Conservation (phyloP, 257 asterid genomes). For the Cruciata laevipes region DNA sequence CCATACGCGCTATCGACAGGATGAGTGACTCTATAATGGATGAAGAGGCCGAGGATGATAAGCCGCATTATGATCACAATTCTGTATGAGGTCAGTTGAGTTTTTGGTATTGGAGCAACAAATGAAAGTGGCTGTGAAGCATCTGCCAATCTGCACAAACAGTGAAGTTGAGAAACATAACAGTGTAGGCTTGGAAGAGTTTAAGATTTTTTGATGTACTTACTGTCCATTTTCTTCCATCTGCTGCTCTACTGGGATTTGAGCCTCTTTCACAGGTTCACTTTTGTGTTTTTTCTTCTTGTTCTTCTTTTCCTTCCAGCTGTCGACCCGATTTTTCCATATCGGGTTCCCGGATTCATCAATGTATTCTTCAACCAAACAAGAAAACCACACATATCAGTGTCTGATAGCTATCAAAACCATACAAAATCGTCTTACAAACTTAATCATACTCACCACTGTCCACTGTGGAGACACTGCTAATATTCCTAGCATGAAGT, state of each 20-base stretch:
- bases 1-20: conserved; percentile 89
- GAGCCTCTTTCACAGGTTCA: conserved; percentile 43
- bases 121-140: conserved; percentile 70
- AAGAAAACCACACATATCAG: conserved; percentile 15
- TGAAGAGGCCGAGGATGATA: conserved; percentile 62
- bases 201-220: conserved; percentile 17
- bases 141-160: conserved; percentile 57
- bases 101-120: conserved; percentile 60
- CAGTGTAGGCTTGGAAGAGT: not conserved
- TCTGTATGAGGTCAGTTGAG: conserved; percentile 72
- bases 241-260: conserved; percentile 58
- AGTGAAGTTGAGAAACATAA: not conserved
- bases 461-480: conserved; percentile 82
- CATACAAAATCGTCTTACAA: not conserved
- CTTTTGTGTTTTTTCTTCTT: conserved; percentile 55
- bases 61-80: conserved; percentile 67
- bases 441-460: conserved; percentile 56
- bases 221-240: conserved; percentile 81
- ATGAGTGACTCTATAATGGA: conserved; percentile 85
- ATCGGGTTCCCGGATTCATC: conserved; percentile 88
- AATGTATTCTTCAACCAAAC: conserved; percentile 40
- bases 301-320: conserved; percentile 94
- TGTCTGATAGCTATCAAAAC: not conserved
- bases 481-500: conserved; percentile 80
- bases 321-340: conserved; percentile 96